Evolutionary conservation across 2,329 filamentous ascomycete genomes (phyloP), one percentile per base, ranked within the genome.

Genomic region (Anthostomella pinea): DNA sequence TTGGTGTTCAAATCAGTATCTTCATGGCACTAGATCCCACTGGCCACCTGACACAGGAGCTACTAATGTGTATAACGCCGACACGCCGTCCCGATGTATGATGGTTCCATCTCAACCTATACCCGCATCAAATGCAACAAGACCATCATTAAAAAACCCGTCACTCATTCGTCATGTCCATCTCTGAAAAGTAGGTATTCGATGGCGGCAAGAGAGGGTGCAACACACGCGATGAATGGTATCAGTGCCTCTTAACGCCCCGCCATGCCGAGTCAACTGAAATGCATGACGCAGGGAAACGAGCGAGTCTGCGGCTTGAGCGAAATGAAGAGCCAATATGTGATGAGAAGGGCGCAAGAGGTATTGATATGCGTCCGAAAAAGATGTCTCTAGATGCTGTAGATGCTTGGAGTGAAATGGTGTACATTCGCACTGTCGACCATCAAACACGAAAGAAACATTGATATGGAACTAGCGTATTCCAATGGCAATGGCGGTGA

Each of bases 141-240:
- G 45, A 29, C 31, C 38, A 30, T 34, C 31, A 21, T 30, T 20
- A 40, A 41, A 43, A 28, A 43, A 44, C 31, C 50, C 49, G 47
- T 56, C 45, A 43, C 40, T 58, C 55, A 48, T 57, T 50, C 52
- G 38, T 58, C 54, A 44, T 58, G 35, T 46, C 51, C 52, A 39
- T 50, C 46, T 52, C 45, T 53, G 50, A 53, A 40, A 14, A 49
- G 38, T 38, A 20, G 41, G 34, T 33, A 41, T 33, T 29, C 18
- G 25, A 14, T 30, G 10, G 19, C 25, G 40, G 33, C 36, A 30
- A 35, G 21, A 38, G n/a, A n/a, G n/a, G n/a, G n/a, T n/a, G n/a
- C n/a, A n/a, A n/a, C n/a, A n/a, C n/a, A n/a, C n/a, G 28, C 23
- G 30, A 31, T 37, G 33, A 32, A 46, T n/a, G n/a, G n/a, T n/a